Evolutionary conservation across 805 yeast genomes (phyloP).

Genomic region (Candida xyloterini): DNA sequence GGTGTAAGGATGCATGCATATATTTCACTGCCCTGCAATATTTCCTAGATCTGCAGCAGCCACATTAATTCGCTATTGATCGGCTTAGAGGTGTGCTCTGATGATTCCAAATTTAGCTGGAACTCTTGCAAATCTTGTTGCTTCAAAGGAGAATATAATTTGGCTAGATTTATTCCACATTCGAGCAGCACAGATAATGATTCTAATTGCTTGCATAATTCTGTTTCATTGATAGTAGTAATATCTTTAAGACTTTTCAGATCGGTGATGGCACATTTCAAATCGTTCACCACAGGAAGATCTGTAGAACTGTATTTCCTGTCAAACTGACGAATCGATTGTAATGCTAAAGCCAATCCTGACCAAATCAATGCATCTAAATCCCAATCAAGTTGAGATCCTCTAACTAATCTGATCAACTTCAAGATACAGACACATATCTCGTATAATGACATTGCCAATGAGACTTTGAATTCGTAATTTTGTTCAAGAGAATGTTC

Average conservation of each 20-base stretch:
- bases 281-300: constrained; percentile 2
- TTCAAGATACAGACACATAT: constrained; percentile 13
- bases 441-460: constrained; percentile 22
- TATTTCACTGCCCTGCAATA: neutral
- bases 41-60: constrained; percentile 4
- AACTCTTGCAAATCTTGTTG: neutral
- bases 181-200: constrained; percentile 1
- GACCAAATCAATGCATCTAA: constrained; percentile 3
- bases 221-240: neutral
- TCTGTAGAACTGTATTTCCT: neutral
- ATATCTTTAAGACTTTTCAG: constrained; percentile 1
- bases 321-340: constrained; percentile 3
- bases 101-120: constrained; percentile 1
- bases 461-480: constrained; percentile 3
- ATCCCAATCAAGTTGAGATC: neutral
- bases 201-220: neutral
- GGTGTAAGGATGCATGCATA: constrained; percentile 2
- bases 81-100: neutral
- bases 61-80: neutral
- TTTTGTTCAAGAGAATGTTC: constrained; percentile 10
- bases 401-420: constrained; percentile 2
- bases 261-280: constrained; percentile 6
- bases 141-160: neutral
- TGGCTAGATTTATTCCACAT: constrained; percentile 4
- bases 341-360: constrained; percentile 5